Base-by-base conservation (phyloP, 2,329 filamentous ascomycete species). In the Talaromyces sp. region DNA sequence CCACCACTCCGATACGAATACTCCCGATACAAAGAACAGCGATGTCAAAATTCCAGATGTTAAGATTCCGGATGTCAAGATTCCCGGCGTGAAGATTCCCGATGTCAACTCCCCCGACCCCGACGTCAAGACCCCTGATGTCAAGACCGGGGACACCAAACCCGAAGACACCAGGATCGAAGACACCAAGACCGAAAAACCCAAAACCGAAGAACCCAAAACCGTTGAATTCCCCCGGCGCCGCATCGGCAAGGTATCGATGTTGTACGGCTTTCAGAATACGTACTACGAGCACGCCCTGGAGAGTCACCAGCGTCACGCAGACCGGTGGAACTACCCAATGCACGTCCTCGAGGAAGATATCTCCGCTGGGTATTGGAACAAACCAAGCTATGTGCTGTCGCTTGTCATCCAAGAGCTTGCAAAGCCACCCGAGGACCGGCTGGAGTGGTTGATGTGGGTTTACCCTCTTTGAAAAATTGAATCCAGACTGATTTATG, bases 361-460 rank as follows among this genome's bases (percentile, higher is more conserved):
- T 19, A 69, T 77, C 15, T 67, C 69, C 1, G 67, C 65, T 11
- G 75, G 74, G 2, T 73, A 69, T 56, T 72, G 73, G 68, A 76
- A 75, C 62, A 75, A 75, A 53, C 67, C 71, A 28, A 64, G 66
- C 17, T 74, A 72, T 60, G 63, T 72, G 30, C 55, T 69, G 22
- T 67, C 68, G 44, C 55, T 74, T 32, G 58, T 77, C 10, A 66
- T 76, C 28, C 61, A 66, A 13, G 74, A 77, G 62, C 56, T 76
- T 57, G 68, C 67, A 15, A 73, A 74, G 61, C 69, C 72, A 6
- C 60, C 64, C 11, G 64, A 59, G 8, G 64, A 73, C 54, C 66
- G 74, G 36, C 59, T 73, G 15, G 69, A 76, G 58, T 76, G 74
- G 74, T 64, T 76, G 36, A 72, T 75, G 72, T 74, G 62, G 47